phyloP scores from a whole-genome alignment of 371 early-diverging fungal genomes.

The Actinomortierella wolfii region DNA sequence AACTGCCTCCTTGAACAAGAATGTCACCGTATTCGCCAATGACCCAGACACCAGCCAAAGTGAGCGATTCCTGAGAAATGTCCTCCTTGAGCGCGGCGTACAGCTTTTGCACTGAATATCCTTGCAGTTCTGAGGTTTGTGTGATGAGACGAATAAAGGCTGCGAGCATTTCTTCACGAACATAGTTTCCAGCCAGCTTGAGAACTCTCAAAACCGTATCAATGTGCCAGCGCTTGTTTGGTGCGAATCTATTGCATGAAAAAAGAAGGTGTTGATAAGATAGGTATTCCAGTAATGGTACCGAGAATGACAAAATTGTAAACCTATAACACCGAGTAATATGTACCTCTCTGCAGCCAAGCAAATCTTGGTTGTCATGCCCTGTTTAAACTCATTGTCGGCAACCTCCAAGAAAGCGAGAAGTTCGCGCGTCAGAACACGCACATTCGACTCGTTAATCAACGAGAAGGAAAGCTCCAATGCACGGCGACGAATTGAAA shows the following conservation, averaged over 20 bases:
- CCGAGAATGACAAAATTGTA: too few relatives aligned
- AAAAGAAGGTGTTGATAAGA: not conserved
- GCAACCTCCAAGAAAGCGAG: conserved; percentile 91
- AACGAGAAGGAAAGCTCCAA: conserved; percentile 95
- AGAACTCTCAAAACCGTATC: conserved; percentile 93
- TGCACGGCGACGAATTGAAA: conserved; percentile 96
- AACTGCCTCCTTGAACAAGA: conserved; percentile 66
- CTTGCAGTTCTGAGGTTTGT: conserved; percentile 78
- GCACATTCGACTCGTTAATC: conserved; percentile 90
- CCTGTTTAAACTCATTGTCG: conserved; percentile 88
- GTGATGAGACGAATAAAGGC: conserved; percentile 73
- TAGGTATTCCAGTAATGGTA: not conserved
- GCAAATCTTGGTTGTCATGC: conserved; percentile 88
- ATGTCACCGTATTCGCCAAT: conserved; percentile 97
- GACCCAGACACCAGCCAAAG: conserved; percentile 92
- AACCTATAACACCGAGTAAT: conserved; percentile 27
- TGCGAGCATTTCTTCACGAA: conserved; percentile 75
- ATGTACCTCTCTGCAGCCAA: conserved; percentile 85
- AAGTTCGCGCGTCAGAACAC: conserved; percentile 92
- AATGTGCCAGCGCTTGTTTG: conserved; percentile 95
- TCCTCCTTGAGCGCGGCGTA: conserved; percentile 83
- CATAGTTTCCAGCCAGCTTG: conserved; percentile 75
- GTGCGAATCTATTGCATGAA: conserved; percentile 59
- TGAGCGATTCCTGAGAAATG: conserved; percentile 84
- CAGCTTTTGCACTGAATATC: conserved; percentile 86